Evolutionary conservation across 1,284 basidiomycete genomes (phyloP).

Genomic region (Agroathelia rolfsii): DNA sequence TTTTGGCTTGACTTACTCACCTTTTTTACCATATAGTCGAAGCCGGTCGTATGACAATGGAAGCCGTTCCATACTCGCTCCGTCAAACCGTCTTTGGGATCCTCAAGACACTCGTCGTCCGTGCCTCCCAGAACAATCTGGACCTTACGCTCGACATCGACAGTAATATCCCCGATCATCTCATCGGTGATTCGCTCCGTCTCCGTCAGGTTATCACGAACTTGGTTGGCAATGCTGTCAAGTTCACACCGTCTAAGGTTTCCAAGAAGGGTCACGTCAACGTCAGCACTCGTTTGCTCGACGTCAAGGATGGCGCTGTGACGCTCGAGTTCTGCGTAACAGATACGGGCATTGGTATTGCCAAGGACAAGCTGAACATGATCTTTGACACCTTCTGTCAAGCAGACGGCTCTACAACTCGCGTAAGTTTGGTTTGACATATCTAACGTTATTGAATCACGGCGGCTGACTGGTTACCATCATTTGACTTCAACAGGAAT

Average conservation of each 20-base stretch:
- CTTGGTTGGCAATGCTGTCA: slow-evolving; percentile 90
- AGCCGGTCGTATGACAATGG: slow-evolving; percentile 99
- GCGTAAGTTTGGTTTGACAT: slow-evolving; percentile 36
- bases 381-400: slow-evolving; percentile 99
- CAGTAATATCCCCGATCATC: slow-evolving; percentile 91
- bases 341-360: slow-evolving; percentile 98
- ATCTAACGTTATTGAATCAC: slow-evolving; percentile 11
- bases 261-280: slow-evolving; percentile 85
- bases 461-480: slow-evolving; percentile 5
- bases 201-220: slow-evolving; percentile 93
- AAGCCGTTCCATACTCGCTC: slow-evolving; percentile 96
- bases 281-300: slow-evolving; percentile 74
- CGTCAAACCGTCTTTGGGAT: slow-evolving; percentile 96
- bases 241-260: slow-evolving; percentile 82
- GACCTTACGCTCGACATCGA: slow-evolving; percentile 97
- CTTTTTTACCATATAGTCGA: slow-evolving; percentile 55
- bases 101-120: slow-evolving; percentile 95
- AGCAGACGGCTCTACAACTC: slow-evolving; percentile 89
- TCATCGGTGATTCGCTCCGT: slow-evolving; percentile 93
- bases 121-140: slow-evolving; percentile 94
- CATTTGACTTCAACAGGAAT: slow-evolving; percentile 62
- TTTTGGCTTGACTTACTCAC: slow-evolving; percentile 6
- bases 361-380: slow-evolving; percentile 95
- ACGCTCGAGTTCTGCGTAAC: slow-evolving; percentile 96
- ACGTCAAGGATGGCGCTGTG: slow-evolving; percentile 67